These are phyloP conservation scores for Neurospora sp. DNA, from an alignment of 495 filamentous ascomycete genomes.

Conservation along the genomic window DNA sequence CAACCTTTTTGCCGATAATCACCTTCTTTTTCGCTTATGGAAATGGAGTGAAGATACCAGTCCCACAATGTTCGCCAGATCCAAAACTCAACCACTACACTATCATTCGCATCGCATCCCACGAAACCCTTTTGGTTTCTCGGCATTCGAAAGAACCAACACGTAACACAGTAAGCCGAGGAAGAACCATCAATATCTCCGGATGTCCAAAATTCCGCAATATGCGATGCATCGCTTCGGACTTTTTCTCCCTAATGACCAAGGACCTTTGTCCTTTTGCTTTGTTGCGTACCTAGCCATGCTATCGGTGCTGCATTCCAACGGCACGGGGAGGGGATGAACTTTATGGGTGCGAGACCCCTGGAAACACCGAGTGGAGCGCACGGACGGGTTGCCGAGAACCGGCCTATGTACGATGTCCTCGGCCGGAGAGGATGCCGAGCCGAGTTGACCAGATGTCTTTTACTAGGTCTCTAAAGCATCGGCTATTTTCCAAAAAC, in stretches of 20 bases:
- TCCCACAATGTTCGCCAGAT: too few relatives aligned
- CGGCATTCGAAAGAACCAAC: not conserved
- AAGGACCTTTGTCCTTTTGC: not conserved
- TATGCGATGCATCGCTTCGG: not conserved
- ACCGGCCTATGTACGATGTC: not conserved
- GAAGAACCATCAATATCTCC: not conserved
- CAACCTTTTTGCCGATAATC: too few relatives aligned
- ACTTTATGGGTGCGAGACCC: not conserved
- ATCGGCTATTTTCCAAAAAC: not conserved
- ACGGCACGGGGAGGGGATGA: not conserved
- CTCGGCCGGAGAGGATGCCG: not conserved
- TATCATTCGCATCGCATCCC: not conserved
- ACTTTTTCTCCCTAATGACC: not conserved
- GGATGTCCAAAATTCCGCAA: not conserved
- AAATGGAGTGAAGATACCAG: too few relatives aligned
- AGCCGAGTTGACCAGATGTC: not conserved
- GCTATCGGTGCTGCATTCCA: not conserved
- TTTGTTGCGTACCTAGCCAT: not conserved
- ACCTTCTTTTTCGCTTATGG: too few relatives aligned
- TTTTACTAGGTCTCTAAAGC: not conserved
- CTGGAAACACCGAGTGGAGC: not conserved
- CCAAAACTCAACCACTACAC: too few relatives aligned
- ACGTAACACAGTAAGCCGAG: not conserved
- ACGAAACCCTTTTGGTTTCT: not conserved
- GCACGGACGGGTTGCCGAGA: not conserved